A percentile compares a stretch with the other conserved stretches of the same genome.
phyloP scores from a whole-genome alignment of 2,329 filamentous ascomycete species.

The Cercospora nicotianae region DNA sequence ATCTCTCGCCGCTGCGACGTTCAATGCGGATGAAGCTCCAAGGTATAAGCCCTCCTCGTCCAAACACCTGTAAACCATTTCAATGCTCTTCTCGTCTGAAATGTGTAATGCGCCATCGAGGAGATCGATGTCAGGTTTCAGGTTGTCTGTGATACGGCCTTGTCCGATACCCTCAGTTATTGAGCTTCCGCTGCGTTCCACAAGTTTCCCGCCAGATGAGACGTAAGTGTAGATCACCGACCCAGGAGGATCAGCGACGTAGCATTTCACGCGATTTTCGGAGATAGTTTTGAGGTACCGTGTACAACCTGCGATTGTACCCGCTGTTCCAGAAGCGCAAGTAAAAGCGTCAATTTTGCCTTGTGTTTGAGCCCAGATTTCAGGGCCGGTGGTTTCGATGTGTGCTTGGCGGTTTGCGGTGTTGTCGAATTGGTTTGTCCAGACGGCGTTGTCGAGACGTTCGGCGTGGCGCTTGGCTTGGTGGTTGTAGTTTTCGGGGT shows the following conservation, averaged over 20 bases:
- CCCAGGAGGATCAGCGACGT: slow-evolving; percentile 90
- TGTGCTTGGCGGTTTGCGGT: slow-evolving; percentile 89
- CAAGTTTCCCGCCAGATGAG: slow-evolving; percentile 75
- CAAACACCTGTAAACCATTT: slow-evolving; percentile 95
- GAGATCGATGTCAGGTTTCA: slow-evolving; percentile 78
- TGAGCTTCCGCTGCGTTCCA: slow-evolving; percentile 77
- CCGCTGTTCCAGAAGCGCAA: slow-evolving; percentile 89
- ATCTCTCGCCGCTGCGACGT: slow-evolving; percentile 93
- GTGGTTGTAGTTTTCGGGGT: slow-evolving; percentile 97
- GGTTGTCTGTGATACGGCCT: slow-evolving; percentile 92
- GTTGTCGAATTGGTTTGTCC: slow-evolving; percentile 99
- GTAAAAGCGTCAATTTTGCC: slow-evolving; percentile 92
- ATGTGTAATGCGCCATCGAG: slow-evolving; percentile 84
- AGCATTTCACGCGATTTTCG: slow-evolving; percentile 76
- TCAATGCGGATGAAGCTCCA: slow-evolving; percentile 88
- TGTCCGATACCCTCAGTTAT: slow-evolving; percentile 99
- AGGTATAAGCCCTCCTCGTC: slow-evolving; percentile 96
- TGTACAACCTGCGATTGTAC: slow-evolving; percentile 85
- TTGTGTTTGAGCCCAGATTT: slow-evolving; percentile 90
- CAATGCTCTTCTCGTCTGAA: slow-evolving; percentile 88
- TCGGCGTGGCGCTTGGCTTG: slow-evolving; percentile 91
- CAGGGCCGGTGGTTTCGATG: slow-evolving; percentile 93
- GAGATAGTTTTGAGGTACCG: slow-evolving; percentile 83
- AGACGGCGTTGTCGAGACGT: slow-evolving; percentile 80
- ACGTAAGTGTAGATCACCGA: slow-evolving; percentile 93